Evolutionary conservation across 2,329 filamentous ascomycete species (phyloP).

Genomic region (Hymenoscyphus albidus): DNA sequence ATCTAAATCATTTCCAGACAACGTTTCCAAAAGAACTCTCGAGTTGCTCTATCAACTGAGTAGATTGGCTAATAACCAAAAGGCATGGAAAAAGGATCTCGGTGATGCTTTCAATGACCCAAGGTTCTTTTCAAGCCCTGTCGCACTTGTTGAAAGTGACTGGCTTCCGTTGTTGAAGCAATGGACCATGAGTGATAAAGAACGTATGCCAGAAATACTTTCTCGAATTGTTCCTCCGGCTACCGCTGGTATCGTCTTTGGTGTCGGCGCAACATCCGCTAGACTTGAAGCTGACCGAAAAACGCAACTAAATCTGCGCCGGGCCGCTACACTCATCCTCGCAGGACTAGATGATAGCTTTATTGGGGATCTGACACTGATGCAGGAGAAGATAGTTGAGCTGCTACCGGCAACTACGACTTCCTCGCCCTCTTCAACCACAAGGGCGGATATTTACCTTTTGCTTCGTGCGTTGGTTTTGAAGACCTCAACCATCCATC

Average conservation of each 20-base stretch:
- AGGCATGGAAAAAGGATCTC: slow-evolving; percentile 90
- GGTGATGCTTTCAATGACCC: slow-evolving; percentile 87
- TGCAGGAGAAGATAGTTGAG: slow-evolving; percentile 83
- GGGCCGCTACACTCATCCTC: slow-evolving; percentile 75
- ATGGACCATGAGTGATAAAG: slow-evolving; percentile 83
- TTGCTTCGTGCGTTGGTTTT: slow-evolving; percentile 78
- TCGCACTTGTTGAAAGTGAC: slow-evolving; percentile 61
- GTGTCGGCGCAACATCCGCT: slow-evolving; percentile 92
- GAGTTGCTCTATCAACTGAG: slow-evolving; percentile 73
- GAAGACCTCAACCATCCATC: slow-evolving; percentile 71
- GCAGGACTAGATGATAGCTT: slow-evolving; percentile 76
- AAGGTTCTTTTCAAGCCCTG: slow-evolving; percentile 72
- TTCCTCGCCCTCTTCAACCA: slow-evolving; percentile 87
- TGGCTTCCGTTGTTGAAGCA: slow-evolving; percentile 85
- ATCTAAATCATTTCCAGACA: slow-evolving; percentile 82
- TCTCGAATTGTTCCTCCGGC: slow-evolving; percentile 77
- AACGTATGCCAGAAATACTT: slow-evolving; percentile 77
- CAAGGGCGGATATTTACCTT: slow-evolving; percentile 85
- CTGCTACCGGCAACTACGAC: slow-evolving; percentile 77
- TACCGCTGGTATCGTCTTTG: slow-evolving; percentile 94
- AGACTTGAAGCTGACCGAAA: slow-evolving; percentile 92
- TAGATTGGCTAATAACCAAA: slow-evolving; percentile 74
- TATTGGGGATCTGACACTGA: slow-evolving; percentile 65
- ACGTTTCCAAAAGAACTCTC: slow-evolving; percentile 68
- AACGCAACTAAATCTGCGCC: slow-evolving; percentile 83